These are phyloP conservation scores for Vaucheria bursata DNA, from an alignment of 352 stramenopile species.

Conservation along the genomic window DNA sequence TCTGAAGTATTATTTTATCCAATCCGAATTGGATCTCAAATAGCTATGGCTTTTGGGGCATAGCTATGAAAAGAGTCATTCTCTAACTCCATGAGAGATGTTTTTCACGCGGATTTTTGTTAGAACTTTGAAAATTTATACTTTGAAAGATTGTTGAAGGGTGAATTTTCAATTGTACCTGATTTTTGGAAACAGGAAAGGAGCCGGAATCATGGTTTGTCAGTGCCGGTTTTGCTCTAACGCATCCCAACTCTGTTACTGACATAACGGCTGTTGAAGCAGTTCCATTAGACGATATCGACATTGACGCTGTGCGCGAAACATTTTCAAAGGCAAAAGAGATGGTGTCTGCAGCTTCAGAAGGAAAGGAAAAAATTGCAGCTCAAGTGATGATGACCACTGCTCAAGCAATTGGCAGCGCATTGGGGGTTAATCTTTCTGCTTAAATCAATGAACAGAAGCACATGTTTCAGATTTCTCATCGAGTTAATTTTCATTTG, in stretches of 20 bases:
- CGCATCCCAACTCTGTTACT: constrained; percentile 86
- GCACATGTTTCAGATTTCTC: constrained; percentile 2
- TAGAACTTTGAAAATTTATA: neutral
- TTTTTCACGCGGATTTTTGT: constrained; percentile 11
- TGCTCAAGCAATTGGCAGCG: neutral
- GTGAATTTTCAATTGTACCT: neutral
- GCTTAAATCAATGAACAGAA: neutral
- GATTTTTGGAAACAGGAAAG: too few relatives aligned
- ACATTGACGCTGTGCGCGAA: constrained; percentile 69
- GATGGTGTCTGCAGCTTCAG: constrained; percentile 61
- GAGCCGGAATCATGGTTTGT: constrained; percentile 93
- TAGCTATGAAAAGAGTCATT: constrained; percentile 3
- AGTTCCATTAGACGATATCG: constrained; percentile 91
- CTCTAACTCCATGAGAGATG: too few relatives aligned
- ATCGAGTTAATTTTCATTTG: too few relatives aligned
- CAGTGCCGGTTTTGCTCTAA: constrained; percentile 88
- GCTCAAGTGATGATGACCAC: constrained; percentile 79
- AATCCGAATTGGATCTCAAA: too few relatives aligned
- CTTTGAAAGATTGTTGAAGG: neutral
- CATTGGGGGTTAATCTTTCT: neutral
- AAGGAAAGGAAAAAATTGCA: constrained; percentile 76
- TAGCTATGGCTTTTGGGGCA: too few relatives aligned
- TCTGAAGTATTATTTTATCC: too few relatives aligned
- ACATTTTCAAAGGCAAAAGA: constrained; percentile 81
- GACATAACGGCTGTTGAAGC: constrained; percentile 93